These are phyloP conservation scores for Meyerozyma elateridarum DNA, from an alignment of 1,139 yeast genomes.

Conservation along the genomic window DNA sequence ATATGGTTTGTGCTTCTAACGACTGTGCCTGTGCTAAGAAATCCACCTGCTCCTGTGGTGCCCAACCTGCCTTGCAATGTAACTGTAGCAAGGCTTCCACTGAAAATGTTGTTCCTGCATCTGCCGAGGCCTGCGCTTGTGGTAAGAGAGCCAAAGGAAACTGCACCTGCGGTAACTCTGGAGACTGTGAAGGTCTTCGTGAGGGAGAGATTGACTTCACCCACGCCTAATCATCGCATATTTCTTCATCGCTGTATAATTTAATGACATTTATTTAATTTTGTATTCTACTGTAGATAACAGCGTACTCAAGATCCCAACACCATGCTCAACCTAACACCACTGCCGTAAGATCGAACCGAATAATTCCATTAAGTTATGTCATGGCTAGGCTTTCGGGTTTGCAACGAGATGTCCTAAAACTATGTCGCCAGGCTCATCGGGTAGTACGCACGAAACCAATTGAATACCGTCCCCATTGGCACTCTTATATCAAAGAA, in stretches of 20 bases:
- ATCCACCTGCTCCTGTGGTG: conserved; percentile 49
- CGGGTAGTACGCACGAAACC: conserved; percentile 58
- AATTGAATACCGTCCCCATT: conserved; percentile 32
- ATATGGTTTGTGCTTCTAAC: conserved; percentile 44
- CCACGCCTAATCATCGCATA: conserved; percentile 22
- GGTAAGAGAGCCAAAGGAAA: conserved; percentile 39
- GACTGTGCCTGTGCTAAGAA: conserved; percentile 45
- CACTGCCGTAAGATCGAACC: neutral
- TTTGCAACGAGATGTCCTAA: conserved; percentile 59
- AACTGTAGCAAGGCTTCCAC: conserved; percentile 37
- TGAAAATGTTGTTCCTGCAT: conserved; percentile 37
- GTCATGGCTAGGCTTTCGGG: conserved; percentile 50
- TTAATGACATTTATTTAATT: neutral
- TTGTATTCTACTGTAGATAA: neutral
- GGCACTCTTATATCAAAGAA: conserved; percentile 42
- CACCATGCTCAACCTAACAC: neutral
- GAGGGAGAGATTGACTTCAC: conserved; percentile 48
- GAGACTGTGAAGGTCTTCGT: conserved; percentile 38
- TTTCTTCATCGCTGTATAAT: neutral
- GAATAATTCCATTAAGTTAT: neutral
- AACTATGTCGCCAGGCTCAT: conserved; percentile 55
- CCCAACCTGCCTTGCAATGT: conserved; percentile 43
- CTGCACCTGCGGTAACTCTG: conserved; percentile 40
- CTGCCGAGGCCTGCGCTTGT: conserved; percentile 40
- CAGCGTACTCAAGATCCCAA: neutral